These are phyloP conservation scores for Westerdykella ornata DNA, from an alignment of 2,329 filamentous ascomycete species.

Conservation along the genomic window DNA sequence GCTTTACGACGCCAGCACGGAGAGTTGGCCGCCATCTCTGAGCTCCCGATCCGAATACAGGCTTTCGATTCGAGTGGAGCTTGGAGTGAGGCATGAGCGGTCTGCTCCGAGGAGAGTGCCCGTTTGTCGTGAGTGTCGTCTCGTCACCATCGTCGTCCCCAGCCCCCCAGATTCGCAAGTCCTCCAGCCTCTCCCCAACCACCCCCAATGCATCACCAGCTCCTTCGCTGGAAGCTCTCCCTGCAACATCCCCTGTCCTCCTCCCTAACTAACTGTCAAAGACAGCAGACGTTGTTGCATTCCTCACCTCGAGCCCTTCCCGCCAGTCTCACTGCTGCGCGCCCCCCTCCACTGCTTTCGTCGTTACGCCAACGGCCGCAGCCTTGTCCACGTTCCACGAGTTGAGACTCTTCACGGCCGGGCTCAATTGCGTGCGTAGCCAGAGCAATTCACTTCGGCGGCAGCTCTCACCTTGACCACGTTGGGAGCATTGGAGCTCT, in stretches of 20 bases:
- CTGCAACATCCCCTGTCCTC: constrained; percentile 9
- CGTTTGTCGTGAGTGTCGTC: constrained; percentile 11
- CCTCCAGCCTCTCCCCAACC: constrained; percentile 12
- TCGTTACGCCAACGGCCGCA: not conserved
- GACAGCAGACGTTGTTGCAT: constrained; percentile 14
- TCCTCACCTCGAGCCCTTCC: constrained; percentile 8
- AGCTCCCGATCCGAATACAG: no score
- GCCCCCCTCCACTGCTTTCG: constrained; percentile 4
- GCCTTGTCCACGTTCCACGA: not conserved
- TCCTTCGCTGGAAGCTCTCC: not conserved
- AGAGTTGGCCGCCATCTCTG: no score
- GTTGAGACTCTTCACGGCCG: not conserved
- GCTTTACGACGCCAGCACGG: constrained; percentile 5
- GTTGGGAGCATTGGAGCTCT: constrained; percentile 18
- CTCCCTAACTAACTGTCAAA: constrained; percentile 9
- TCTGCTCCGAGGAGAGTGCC: constrained; percentile 9
- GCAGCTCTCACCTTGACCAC: constrained; percentile 26
- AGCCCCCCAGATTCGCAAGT: constrained; percentile 8
- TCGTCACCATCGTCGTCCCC: constrained; percentile 6
- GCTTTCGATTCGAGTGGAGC: not conserved
- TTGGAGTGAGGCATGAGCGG: constrained; percentile 12
- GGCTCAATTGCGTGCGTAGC: not conserved
- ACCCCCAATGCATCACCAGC: constrained; percentile 8
- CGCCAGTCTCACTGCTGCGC: constrained; percentile 11
- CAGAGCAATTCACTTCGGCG: constrained; percentile 5